Conservation (phyloP, 192 early-diverging fungal species). For the Coemansia furcata region DNA sequence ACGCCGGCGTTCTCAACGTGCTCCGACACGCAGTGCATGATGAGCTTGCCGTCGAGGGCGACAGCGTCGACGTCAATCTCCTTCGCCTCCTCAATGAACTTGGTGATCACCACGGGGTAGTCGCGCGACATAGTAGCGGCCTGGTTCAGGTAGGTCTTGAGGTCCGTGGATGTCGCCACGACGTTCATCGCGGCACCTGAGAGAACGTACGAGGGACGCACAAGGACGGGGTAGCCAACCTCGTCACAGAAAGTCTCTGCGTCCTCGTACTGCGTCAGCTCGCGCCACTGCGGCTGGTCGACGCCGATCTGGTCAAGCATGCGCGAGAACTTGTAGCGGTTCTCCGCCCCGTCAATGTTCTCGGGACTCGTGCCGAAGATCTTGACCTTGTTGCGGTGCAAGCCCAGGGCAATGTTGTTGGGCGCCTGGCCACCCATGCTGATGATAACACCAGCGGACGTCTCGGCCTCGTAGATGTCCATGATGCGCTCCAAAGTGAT, state of each 20-base stretch:
- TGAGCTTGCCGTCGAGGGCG: conserved; percentile 85
- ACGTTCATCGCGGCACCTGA: conserved; percentile 99
- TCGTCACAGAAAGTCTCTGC: conserved; percentile 82
- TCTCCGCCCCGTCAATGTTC: conserved; percentile 96
- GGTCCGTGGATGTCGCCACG: conserved; percentile 79
- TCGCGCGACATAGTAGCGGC: conserved; percentile 92
- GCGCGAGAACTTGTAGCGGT: conserved; percentile 97
- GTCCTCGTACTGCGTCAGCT: conserved; percentile 85
- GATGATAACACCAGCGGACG: conserved; percentile 83
- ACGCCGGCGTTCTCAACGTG: conserved; percentile 99
- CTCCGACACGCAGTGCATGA: conserved; percentile 95
- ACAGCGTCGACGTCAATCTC: conserved; percentile 99
- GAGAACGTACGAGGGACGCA: conserved; percentile 96
- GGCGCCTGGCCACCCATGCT: conserved; percentile 97
- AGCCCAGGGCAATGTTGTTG: conserved; percentile 93
- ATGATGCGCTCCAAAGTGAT: conserved; percentile 90
- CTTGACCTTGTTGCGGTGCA: conserved; percentile 88
- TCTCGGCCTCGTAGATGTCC: conserved; percentile 96
- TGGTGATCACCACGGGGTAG: conserved; percentile 95
- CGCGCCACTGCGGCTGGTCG: conserved; percentile 97
- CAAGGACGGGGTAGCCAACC: conserved; percentile 94
- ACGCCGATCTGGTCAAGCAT: conserved; percentile 95
- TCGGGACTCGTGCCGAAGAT: conserved; percentile 95
- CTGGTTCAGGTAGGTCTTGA: conserved; percentile 81
- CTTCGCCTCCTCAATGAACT: conserved; percentile 98